Conservation (phyloP, 768 basidiomycete species). For the Xerocomus spinulosus region DNA sequence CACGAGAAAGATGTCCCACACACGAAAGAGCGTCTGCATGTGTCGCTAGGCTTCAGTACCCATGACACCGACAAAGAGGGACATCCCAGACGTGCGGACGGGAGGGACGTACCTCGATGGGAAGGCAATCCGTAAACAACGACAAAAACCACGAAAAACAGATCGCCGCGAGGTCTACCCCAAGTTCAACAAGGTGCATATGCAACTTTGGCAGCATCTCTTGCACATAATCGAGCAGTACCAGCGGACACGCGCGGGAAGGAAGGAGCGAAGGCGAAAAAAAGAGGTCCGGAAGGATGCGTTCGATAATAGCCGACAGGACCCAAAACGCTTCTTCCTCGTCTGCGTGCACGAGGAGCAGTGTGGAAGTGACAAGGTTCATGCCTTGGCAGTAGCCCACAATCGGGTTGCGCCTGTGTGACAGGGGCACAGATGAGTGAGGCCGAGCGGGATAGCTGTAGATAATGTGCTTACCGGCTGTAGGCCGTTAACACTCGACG, state of each 20-base stretch:
- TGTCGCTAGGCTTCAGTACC: background rate
- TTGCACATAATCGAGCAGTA: constrained; percentile 82
- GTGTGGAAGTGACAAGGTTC: constrained; percentile 93
- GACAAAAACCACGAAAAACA: constrained; percentile 99
- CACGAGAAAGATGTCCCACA: constrained; percentile 95
- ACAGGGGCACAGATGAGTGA: background rate
- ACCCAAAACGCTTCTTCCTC: constrained; percentile 99
- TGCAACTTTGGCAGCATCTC: constrained; percentile 73
- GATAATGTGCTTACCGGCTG: constrained; percentile 59
- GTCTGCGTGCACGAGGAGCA: constrained; percentile 87
- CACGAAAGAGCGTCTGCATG: constrained; percentile 79
- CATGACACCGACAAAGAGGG: background rate
- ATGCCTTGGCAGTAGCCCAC: constrained; percentile 96
- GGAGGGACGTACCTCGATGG: constrained; percentile 77
- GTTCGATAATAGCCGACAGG: constrained; percentile 82
- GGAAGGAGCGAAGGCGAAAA: constrained; percentile 90
- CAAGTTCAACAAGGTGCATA: constrained; percentile 69
- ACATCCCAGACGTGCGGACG: too few species aligned
- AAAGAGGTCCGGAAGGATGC: constrained; percentile 86
- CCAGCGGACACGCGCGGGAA: constrained; percentile 90
- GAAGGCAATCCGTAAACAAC: constrained; percentile 92
- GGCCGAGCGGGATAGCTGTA: background rate
- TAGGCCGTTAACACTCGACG: constrained; percentile 88
- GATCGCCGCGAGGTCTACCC: constrained; percentile 88
- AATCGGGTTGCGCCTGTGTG: constrained; percentile 73